Evolutionary conservation across 805 yeast species (phyloP).

Genomic region (Maudiozyma turicensis): DNA sequence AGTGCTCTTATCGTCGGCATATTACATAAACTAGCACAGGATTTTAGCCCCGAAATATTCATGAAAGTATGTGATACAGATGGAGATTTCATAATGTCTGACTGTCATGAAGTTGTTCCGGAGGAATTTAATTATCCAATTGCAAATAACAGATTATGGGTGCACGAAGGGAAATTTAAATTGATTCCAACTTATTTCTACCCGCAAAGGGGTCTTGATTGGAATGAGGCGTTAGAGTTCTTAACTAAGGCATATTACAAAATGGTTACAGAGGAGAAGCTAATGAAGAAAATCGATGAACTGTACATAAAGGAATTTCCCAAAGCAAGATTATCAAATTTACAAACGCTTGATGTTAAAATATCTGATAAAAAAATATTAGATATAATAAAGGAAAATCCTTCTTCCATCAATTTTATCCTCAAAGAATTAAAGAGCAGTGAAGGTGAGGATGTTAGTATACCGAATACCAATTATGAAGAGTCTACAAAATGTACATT

Average conservation of each 20-base stretch:
- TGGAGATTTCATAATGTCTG: conserved; percentile 47
- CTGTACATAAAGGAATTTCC: conserved; percentile 24
- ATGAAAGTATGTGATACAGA: conserved; percentile 43
- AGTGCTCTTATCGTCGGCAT: conserved; percentile 36
- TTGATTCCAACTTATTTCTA: conserved; percentile 34
- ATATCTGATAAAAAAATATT: conserved; percentile 10
- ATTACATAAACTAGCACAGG: conserved; percentile 30
- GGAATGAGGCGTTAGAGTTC: conserved; percentile 34
- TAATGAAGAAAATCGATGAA: conserved; percentile 15
- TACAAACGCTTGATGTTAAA: conserved; percentile 10
- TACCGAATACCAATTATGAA: neutral
- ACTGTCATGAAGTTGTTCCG: conserved; percentile 38
- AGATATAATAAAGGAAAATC: conserved; percentile 10
- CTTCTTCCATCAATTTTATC: conserved; percentile 13
- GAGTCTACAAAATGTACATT: conserved; percentile 4
- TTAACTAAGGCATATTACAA: conserved; percentile 32
- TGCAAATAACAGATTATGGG: conserved; percentile 42
- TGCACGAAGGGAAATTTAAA: conserved; percentile 33
- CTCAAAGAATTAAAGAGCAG: conserved; percentile 8
- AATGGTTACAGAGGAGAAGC: conserved; percentile 18
- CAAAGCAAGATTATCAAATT: conserved; percentile 18
- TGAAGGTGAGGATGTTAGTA: neutral
- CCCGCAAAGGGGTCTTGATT: conserved; percentile 27
- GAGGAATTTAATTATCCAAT: conserved; percentile 35
- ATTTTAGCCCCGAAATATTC: conserved; percentile 29